A percentile compares a stretch with the other conserved stretches of the same genome.
These are phyloP conservation scores for Suillus decipiens DNA, from an alignment of 768 basidiomycete genomes.

Conservation along the genomic window DNA sequence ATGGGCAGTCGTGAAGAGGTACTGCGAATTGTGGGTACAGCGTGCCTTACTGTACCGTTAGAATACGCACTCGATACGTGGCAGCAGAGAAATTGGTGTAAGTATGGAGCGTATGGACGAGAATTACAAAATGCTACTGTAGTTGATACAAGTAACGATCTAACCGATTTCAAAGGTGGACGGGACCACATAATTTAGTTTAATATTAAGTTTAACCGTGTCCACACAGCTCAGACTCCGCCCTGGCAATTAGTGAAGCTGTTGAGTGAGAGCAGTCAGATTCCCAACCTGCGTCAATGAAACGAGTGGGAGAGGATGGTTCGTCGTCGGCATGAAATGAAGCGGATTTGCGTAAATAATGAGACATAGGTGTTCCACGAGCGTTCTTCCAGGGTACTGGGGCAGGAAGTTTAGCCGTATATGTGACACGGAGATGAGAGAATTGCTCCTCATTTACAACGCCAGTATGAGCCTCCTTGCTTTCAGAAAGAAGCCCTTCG, in stretches of 20 bases:
- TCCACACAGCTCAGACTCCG: slow-evolving; percentile 1
- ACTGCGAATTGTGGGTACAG: slow-evolving; percentile 16
- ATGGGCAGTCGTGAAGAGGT: slow-evolving; percentile 55
- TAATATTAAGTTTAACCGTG: slow-evolving; percentile 6
- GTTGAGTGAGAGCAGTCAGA: slow-evolving; percentile 47
- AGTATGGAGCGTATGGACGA: slow-evolving; percentile 1
- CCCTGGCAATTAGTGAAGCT: slow-evolving; percentile 1
- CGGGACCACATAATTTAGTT: slow-evolving; percentile 2
- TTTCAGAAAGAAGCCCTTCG: slow-evolving; percentile 37
- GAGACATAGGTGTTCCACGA: slow-evolving; percentile 35
- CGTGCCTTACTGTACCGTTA: slow-evolving; percentile 1
- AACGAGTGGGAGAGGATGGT: slow-evolving; percentile 47
- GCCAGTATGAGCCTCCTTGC: slow-evolving; percentile 30
- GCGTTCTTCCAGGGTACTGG: slow-evolving; percentile 38
- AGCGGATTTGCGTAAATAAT: slow-evolving; percentile 41
- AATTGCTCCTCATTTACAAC: slow-evolving; percentile 32
- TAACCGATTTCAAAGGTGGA: neutral
- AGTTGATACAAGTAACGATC: slow-evolving; percentile 4
- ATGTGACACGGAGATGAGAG: slow-evolving; percentile 40
- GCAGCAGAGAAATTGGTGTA: neutral
- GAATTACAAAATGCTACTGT: slow-evolving; percentile 11
- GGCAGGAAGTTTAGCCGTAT: slow-evolving; percentile 34
- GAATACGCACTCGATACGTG: slow-evolving; percentile 1
- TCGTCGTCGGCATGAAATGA: slow-evolving; percentile 41
- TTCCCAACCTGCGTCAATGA: slow-evolving; percentile 61